Base-by-base conservation (phyloP, 2,329 filamentous ascomycete species). In the Thelonectria blattea region DNA sequence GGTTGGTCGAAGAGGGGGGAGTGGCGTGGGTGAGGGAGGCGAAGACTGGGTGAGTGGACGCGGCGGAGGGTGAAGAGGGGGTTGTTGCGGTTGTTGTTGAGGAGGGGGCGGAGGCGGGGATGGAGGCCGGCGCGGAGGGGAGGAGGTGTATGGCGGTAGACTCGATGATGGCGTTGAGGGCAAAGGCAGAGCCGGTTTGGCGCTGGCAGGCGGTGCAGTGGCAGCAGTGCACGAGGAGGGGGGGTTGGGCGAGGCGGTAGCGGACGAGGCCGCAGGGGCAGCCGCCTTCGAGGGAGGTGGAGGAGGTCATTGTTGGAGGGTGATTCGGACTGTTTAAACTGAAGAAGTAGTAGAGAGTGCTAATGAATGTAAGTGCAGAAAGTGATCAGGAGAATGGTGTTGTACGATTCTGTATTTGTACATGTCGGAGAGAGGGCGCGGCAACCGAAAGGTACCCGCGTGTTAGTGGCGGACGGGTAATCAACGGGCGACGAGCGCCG, bases 191-290 rank as follows among this genome's bases (percentile, higher is more conserved):
- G 60, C 80, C 80, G 15, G 75, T 77, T 66, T 81, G 78, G 55
- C 73, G 76, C 65, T 82, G 80, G 71, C 81, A 83, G 60, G 71
- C 69, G 22, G 76, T 78, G 72, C 80, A 83, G 69, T 81, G 77
- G 71, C 80, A 83, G 74, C 76, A 79, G 67, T 83, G 76, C 34
- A 78, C 74, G 52, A 78, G 62, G 43, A 82, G 69, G 18, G 80
- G 73, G n/a, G 88, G 77, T 2, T 88, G 76, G 67, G 86, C 85
- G 32, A 86, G 80, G 12, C 88, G 76, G 73, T 91, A 89, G 72
- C 88, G 90, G 65, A 89, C 81, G 69, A 90, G 86, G 14, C 88
- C 87, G 73, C 89, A 91, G 53, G 85, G 84, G 73, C 91, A 91
- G 59, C 86, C 88, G 58, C 76, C 75, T 32, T 71, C 58, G 62